Evolutionary conservation across 495 filamentous ascomycete species (phyloP), one percentile per base, ranked within the genome.

Genomic region (Aspergillus nanangensis): DNA sequence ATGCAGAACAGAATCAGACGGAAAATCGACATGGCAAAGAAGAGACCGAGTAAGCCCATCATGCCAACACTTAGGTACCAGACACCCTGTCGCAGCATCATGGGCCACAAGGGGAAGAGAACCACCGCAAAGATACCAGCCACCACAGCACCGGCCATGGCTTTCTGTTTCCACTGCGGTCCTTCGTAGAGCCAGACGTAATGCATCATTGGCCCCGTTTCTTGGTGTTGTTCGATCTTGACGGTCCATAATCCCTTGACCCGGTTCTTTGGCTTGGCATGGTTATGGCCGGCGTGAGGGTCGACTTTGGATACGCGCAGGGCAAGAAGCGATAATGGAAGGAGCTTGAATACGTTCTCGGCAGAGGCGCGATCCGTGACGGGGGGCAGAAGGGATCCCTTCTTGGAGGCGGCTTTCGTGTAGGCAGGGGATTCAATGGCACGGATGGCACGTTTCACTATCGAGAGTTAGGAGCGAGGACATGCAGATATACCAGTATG

Each of bases 151-250:
- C 73, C 86, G 1, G 88, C 93, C 69, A 95, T 91, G 15, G 94
- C 72, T 65, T 95, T 95, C 70, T 86, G 84, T 73, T 88, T 93
- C 76, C 91, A 85, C 66, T 96, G 91, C 15, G 85, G 79, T 14
- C 92, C 93, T 52, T 99, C 94, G 62, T 93, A 99, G 37, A 97
- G 75, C 89, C 90, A 99, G 41, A 93, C 84, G 58, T 96, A 99
- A 69, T 99, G 89, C 70, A 91, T 83, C 51, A 95, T 88, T 18
- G 94, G 89, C 32, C 71, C 69, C 19, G 90, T 86, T 55, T 97
- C 92, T 66, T 99, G 94, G 63, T 99, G 92, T 51, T 91, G 91
- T 69, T 97, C 93, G 53, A 99, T 89, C 60, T 82, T 85, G 32
- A 99, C 94, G 2, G 86, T 96, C 94, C 94, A 99, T 20, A 90